phyloP scores from a whole-genome alignment of 179 eudicot species.

The Corrigiola litoralis region DNA sequence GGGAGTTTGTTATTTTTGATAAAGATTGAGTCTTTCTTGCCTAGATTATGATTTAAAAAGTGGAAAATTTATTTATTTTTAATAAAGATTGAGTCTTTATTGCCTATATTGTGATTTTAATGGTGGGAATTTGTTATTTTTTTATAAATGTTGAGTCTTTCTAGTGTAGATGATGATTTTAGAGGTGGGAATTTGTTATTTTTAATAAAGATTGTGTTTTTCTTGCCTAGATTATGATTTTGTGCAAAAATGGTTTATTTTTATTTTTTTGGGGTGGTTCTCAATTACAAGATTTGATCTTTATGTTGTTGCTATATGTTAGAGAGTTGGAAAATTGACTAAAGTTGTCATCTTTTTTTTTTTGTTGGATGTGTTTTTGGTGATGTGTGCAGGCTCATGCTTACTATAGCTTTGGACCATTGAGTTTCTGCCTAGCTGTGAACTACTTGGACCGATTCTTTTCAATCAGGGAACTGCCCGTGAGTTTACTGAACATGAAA shows the following conservation, averaged over 20 bases:
- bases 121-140: neutral
- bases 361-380: neutral
- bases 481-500: conserved; percentile 32
- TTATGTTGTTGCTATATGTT: neutral
- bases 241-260: too few species aligned
- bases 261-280: too few species aligned
- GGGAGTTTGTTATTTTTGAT: neutral
- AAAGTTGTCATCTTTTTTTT: neutral
- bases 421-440: conserved; percentile 51
- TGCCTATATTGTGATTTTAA: neutral
- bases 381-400: conserved; percentile 57
- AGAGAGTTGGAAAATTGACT: neutral
- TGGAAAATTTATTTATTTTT: too few species aligned
- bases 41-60: too few species aligned
- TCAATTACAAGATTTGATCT: too few species aligned
- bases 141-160: too few species aligned
- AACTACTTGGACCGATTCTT: conserved; percentile 83
- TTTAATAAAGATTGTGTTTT: too few species aligned
- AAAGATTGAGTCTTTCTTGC: too few species aligned
- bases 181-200: too few species aligned
- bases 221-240: too few species aligned
- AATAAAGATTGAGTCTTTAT: neutral
- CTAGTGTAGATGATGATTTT: too few species aligned
- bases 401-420: conserved; percentile 55
- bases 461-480: conserved; percentile 56